These are phyloP conservation scores for Microbotryomycetes sp. DNA, from an alignment of 1,284 basidiomycete genomes.

Conservation along the genomic window DNA sequence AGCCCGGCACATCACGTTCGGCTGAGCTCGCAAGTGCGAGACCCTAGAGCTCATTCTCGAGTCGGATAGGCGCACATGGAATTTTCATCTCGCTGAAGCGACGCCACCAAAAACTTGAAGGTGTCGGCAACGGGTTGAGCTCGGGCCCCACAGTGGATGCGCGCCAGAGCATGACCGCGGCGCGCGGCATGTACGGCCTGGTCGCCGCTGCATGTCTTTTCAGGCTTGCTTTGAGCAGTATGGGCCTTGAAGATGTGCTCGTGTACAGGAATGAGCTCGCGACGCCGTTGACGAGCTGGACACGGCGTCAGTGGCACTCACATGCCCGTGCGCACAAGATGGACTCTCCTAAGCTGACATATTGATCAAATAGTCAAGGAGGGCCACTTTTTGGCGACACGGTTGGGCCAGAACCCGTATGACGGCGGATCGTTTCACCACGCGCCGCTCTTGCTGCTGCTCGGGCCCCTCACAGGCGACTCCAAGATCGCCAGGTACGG, in stretches of 20 bases:
- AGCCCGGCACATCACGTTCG: no score
- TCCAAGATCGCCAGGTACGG: conserved; percentile 20
- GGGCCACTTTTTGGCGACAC: conserved; percentile 64
- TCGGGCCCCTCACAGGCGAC: conserved; percentile 15
- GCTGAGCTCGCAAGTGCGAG: no score
- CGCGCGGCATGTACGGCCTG: background rate
- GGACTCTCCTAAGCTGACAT: background rate
- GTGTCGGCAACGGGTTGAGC: no score
- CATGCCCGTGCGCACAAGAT: background rate
- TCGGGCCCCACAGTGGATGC: background rate
- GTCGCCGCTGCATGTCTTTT: conserved; percentile 3
- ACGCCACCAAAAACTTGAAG: no score
- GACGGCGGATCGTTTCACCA: conserved; percentile 74
- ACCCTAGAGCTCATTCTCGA: no score
- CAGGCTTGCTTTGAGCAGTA: background rate
- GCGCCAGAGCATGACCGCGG: background rate
- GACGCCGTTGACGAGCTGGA: conserved; percentile 70
- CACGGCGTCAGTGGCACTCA: conserved; percentile 23
- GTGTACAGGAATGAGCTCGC: conserved; percentile 51
- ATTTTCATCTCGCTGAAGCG: no score
- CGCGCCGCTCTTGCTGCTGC: conserved; percentile 45
- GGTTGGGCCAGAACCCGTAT: conserved; percentile 70
- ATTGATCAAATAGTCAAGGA: conserved; percentile 59
- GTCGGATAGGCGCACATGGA: no score
- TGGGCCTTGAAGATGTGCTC: background rate